Percentiles rank a stretch among this genome's conserved stretches.
phyloP scores from a whole-genome alignment of 225 moss, liverwort and hornwort species.

The Sphagnum contortum region DNA sequence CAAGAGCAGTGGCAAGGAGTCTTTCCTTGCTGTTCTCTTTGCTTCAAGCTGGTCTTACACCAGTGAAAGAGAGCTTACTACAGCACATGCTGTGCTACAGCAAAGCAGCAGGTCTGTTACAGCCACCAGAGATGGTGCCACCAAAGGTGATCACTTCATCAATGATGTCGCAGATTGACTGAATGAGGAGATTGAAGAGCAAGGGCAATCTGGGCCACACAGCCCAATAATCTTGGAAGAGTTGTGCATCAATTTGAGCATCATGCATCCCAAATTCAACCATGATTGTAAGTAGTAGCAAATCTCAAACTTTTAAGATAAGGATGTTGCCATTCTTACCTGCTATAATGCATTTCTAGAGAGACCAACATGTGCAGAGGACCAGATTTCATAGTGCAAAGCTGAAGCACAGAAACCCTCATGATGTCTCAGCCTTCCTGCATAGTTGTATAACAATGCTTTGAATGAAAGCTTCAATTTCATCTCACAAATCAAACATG shows the following conservation, averaged over 20 bases:
- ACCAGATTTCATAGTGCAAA: too few relatives aligned
- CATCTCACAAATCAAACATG: too few relatives aligned
- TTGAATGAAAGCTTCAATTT: too few relatives aligned
- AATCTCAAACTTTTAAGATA: too few relatives aligned
- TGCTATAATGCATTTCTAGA: too few relatives aligned
- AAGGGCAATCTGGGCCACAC: slow-evolving; percentile 49
- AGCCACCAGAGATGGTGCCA: slow-evolving; percentile 74
- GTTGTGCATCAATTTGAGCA: slow-evolving; percentile 86
- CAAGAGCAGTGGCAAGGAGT: slow-evolving; percentile 29
- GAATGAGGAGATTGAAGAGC: slow-evolving; percentile 89
- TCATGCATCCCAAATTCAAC: slow-evolving; percentile 22
- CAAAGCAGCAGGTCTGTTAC: slow-evolving; percentile 72
- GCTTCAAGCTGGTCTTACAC: slow-evolving; percentile 43
- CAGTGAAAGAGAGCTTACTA: slow-evolving; percentile 80
- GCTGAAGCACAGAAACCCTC: too few relatives aligned
- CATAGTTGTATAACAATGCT: too few relatives aligned
- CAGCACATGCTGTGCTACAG: slow-evolving; percentile 83
- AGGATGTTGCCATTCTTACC: too few relatives aligned
- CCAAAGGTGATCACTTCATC: slow-evolving; percentile 81
- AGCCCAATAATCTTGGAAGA: slow-evolving; percentile 56
- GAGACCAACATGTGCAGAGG: too few relatives aligned
- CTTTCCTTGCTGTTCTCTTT: slow-evolving; percentile 35
- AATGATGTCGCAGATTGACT: slow-evolving; percentile 70
- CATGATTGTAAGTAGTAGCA: too few relatives aligned
- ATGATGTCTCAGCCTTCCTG: too few relatives aligned